Conservation (phyloP, 2,329 filamentous ascomycete species). For the Aspergillus sp. region DNA sequence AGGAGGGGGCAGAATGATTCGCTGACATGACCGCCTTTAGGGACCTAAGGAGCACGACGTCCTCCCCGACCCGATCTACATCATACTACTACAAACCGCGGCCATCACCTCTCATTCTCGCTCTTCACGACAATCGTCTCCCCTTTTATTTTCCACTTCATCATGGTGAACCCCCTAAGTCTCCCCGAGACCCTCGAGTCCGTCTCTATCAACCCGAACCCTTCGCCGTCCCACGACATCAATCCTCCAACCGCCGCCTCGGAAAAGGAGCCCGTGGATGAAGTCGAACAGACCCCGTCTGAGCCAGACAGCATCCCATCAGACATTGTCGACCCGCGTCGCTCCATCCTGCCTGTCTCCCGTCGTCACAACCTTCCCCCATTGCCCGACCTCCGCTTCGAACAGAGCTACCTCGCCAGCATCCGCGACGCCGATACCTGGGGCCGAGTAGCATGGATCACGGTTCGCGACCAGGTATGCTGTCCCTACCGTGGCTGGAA, state of each 20-base stretch:
- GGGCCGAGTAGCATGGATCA: conserved; percentile 80
- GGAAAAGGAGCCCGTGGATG: conserved; percentile 61
- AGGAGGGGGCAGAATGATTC: background rate
- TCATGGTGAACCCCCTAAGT: conserved; percentile 62
- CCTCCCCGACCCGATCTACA: background rate
- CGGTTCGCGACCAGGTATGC: conserved; percentile 78
- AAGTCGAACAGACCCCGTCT: conserved; percentile 43
- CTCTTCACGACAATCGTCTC: background rate
- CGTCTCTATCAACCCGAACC: conserved; percentile 70
- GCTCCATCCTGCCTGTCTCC: conserved; percentile 34
- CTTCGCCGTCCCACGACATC: conserved; percentile 71
- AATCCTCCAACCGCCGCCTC: conserved; percentile 77
- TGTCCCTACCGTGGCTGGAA: background rate
- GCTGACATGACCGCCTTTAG: background rate
- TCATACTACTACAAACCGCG: background rate
- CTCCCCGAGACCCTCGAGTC: conserved; percentile 79
- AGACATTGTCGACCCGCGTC: conserved; percentile 44
- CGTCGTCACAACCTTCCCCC: conserved; percentile 62
- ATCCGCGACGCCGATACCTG: conserved; percentile 76
- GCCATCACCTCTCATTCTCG: background rate
- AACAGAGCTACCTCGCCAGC: conserved; percentile 95
- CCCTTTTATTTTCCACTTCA: conserved; percentile 6
- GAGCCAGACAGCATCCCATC: conserved; percentile 49
- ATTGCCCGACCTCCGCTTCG: conserved; percentile 82
- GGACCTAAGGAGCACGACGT: too few relatives aligned